A percentile compares a stretch with the other conserved stretches of the same genome.
Conservation (phyloP, 23 red algal genomes). For the Gracilaria vermiculophylla region DNA sequence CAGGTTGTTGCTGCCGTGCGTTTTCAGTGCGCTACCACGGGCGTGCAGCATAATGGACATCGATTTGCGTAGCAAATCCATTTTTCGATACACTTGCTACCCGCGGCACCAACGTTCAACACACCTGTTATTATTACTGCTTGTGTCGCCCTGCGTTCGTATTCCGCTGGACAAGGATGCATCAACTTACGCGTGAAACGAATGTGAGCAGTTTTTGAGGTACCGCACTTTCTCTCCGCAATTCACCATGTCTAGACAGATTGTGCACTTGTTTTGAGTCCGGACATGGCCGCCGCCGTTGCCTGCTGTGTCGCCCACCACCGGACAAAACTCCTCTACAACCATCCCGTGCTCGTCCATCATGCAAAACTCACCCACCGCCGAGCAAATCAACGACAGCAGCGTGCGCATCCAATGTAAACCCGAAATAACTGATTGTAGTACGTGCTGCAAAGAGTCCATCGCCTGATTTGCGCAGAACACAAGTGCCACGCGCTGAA, state of each 20-base stretch:
- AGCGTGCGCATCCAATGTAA: not conserved
- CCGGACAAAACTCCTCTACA: not conserved
- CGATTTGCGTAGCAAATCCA: conserved; percentile 66
- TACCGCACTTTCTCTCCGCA: not conserved
- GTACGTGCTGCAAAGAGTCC: not conserved
- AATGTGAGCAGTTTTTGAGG: not conserved
- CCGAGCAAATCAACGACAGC: not conserved
- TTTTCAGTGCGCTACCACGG: not conserved
- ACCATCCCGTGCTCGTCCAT: not conserved
- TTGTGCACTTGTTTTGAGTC: not conserved
- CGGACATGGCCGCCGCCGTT: no score
- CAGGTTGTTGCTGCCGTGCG: not conserved
- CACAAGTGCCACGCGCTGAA: not conserved
- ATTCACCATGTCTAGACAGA: not conserved
- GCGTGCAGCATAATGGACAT: conserved; percentile 63
- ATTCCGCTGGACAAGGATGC: not conserved
- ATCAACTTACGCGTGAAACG: conserved; percentile 18
- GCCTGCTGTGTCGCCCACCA: not conserved
- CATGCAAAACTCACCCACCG: not conserved
- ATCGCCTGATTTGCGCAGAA: not conserved
- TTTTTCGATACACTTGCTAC: conserved; percentile 54
- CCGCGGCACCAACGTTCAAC: not conserved
- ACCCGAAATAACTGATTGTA: not conserved
- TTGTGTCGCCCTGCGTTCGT: not conserved
- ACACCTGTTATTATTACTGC: no score